Evolutionary conservation across 345 rosid species (phyloP).

Genomic region (Rhizophora mangle): DNA sequence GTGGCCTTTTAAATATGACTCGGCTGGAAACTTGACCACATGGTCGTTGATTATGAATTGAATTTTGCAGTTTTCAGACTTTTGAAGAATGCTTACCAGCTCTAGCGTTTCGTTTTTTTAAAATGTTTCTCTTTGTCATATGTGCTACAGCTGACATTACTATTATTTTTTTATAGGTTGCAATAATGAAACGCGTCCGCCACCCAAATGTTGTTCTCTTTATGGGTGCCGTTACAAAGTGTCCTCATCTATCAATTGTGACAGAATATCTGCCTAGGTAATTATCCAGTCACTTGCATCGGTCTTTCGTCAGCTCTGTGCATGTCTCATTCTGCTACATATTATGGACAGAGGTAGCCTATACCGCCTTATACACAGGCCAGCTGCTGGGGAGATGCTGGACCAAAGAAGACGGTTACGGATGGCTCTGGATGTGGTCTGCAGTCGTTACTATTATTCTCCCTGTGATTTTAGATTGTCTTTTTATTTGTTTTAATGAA

Average conservation of each 20-base stretch:
- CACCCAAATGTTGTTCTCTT: constrained; percentile 98
- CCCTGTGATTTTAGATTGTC: not conserved
- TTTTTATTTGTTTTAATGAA: not conserved
- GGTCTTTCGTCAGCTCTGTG: not conserved
- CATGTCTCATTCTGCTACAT: constrained; percentile 4
- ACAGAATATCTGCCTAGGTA: constrained; percentile 94
- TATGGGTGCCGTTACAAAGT: constrained; percentile 98
- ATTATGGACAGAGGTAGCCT: constrained; percentile 76
- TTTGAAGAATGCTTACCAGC: not conserved
- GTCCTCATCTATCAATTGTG: constrained; percentile 80
- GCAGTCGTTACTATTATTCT: constrained; percentile 22
- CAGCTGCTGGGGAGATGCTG: constrained; percentile 72
- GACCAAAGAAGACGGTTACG: constrained; percentile 87
- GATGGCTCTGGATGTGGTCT: constrained; percentile 92
- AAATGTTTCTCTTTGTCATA: not conserved
- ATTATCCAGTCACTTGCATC: constrained; percentile 1
- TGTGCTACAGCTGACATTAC: constrained; percentile 1
- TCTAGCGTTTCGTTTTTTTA: not conserved
- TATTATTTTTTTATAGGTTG: constrained; percentile 47
- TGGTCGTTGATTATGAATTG: not conserved
- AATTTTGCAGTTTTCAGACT: too few relatives aligned
- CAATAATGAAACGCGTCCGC: constrained; percentile 95
- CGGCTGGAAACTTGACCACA: not conserved
- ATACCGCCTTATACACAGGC: constrained; percentile 83
- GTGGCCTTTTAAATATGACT: not conserved